Percentiles rank a stretch among this genome's conserved stretches.
These are phyloP conservation scores for Astrocystis sublimbata DNA, from an alignment of 495 filamentous ascomycete genomes.

Conservation along the genomic window DNA sequence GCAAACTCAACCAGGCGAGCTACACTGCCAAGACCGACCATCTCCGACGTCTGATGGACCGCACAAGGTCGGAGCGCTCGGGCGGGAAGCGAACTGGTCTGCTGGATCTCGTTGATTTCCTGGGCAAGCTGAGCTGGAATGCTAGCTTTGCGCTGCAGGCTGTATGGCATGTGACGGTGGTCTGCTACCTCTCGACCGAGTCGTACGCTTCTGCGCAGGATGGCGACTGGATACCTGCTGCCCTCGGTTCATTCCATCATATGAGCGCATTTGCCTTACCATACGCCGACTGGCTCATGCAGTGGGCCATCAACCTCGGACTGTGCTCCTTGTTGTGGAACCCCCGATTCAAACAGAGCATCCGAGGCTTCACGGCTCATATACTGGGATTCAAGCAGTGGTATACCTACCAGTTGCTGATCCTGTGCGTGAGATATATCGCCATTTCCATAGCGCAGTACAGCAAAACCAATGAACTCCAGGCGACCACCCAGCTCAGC, in stretches of 20 bases:
- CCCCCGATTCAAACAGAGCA: constrained; percentile 63
- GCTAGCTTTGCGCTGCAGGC: constrained; percentile 55
- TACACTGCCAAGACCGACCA: constrained; percentile 82
- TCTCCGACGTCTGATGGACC: constrained; percentile 69
- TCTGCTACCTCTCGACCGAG: constrained; percentile 26
- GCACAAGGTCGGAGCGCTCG: constrained; percentile 52
- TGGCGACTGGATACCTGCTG: constrained; percentile 25
- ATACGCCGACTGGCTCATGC: constrained; percentile 38
- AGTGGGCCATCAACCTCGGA: constrained; percentile 53
- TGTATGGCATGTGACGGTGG: constrained; percentile 49
- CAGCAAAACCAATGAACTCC: constrained; percentile 41
- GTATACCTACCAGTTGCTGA: constrained; percentile 67
- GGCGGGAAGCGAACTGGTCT: constrained; percentile 41
- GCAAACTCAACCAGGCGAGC: constrained; percentile 63
- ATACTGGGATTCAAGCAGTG: constrained; percentile 66
- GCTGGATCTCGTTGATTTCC: constrained; percentile 53
- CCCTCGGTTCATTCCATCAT: constrained; percentile 37
- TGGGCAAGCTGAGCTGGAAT: constrained; percentile 53
- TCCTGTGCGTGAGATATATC: constrained; percentile 57
- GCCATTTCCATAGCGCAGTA: constrained; percentile 53
- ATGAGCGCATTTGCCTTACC: constrained; percentile 27
- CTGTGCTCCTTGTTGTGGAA: constrained; percentile 75
- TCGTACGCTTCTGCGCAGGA: constrained; percentile 13
- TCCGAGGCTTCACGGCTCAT: constrained; percentile 62
- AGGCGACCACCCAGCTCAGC: constrained; percentile 42